Percentiles rank a stretch among this genome's conserved stretches.
Conservation (phyloP, 2,329 filamentous ascomycete species). For the Zasmidium cellare region DNA sequence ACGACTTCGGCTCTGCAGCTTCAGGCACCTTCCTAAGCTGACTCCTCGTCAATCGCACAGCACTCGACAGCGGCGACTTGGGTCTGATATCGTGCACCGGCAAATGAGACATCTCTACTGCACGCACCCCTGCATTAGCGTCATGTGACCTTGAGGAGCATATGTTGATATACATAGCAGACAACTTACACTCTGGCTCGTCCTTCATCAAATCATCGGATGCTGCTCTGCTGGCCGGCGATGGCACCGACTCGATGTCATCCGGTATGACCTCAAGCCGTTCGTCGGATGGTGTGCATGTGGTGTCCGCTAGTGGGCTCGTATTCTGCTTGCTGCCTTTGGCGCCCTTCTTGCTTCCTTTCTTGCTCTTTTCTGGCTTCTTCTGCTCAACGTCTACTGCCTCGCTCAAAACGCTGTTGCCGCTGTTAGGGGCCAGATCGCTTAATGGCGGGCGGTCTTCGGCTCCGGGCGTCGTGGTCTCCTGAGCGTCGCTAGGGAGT, state of each 20-base stretch:
- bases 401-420: slow-evolving; percentile 7
- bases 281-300: slow-evolving; percentile 2
- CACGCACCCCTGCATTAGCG: slow-evolving; percentile 26
- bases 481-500: slow-evolving; percentile 21
- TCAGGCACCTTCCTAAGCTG: slow-evolving; percentile 8
- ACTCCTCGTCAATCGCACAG: slow-evolving; percentile 11
- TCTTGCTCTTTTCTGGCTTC: slow-evolving; percentile 37
- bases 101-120: slow-evolving; percentile 23
- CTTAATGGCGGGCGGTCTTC: slow-evolving; percentile 39
- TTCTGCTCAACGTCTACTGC: slow-evolving; percentile 25
- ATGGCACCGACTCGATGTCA: slow-evolving; percentile 18
- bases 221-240: slow-evolving; percentile 20
- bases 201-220: slow-evolving; percentile 21
- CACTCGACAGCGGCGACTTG: slow-evolving; percentile 16
- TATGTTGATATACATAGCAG: slow-evolving; percentile 4
- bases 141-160: slow-evolving; percentile 20
- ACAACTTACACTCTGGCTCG: slow-evolving; percentile 16
- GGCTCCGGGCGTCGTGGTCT: slow-evolving; percentile 8
- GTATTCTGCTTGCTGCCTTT: slow-evolving; percentile 30
- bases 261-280: slow-evolving; percentile 17
- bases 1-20: slow-evolving; percentile 2
- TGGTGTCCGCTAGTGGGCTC: slow-evolving; percentile 10
- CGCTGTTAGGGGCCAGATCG: slow-evolving; percentile 42
- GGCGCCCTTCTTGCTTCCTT: slow-evolving; percentile 31
- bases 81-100: slow-evolving; percentile 21